Percentiles rank a stretch among this genome's conserved stretches.
Conservation (phyloP, 495 filamentous ascomycete genomes). For the Rusavskia elegans region DNA sequence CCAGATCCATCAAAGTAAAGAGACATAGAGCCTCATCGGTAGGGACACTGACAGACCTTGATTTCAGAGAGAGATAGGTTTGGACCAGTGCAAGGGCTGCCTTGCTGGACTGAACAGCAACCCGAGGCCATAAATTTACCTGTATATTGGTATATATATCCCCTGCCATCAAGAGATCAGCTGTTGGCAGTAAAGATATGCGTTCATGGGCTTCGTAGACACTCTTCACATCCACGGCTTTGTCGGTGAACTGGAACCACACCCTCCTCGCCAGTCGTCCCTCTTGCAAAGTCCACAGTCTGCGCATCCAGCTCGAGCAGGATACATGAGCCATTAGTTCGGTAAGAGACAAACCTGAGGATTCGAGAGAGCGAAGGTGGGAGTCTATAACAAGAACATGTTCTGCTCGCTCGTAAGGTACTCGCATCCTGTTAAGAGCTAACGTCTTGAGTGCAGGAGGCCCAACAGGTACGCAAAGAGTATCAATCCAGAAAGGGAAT, state of each 20-base stretch:
- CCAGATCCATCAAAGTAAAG: too few species aligned
- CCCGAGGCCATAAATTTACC: too few species aligned
- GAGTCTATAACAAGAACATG: not conserved
- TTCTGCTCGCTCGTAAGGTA: conserved; percentile 1
- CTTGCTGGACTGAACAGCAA: too few species aligned
- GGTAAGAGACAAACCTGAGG: not conserved
- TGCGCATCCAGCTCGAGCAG: conserved; percentile 6
- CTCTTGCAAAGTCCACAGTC: conserved; percentile 7
- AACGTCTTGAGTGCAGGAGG: not conserved
- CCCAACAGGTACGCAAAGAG: not conserved
- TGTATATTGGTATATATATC: not conserved
- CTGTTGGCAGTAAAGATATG: not conserved
- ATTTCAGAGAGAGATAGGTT: not conserved
- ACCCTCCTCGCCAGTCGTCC: not conserved
- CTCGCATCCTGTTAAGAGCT: not conserved
- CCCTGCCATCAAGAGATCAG: not conserved
- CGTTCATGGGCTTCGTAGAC: not conserved
- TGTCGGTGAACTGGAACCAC: conserved; percentile 4
- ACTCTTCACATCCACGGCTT: not conserved
- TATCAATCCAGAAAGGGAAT: not conserved
- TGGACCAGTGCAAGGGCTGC: too few species aligned
- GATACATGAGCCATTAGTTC: not conserved
- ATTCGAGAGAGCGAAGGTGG: not conserved
- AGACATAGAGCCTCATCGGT: conserved; percentile 1
- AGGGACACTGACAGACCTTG: conserved; percentile 1